phyloP scores from a whole-genome alignment of 768 basidiomycete species.

The Tricholoma saponaceum region DNA sequence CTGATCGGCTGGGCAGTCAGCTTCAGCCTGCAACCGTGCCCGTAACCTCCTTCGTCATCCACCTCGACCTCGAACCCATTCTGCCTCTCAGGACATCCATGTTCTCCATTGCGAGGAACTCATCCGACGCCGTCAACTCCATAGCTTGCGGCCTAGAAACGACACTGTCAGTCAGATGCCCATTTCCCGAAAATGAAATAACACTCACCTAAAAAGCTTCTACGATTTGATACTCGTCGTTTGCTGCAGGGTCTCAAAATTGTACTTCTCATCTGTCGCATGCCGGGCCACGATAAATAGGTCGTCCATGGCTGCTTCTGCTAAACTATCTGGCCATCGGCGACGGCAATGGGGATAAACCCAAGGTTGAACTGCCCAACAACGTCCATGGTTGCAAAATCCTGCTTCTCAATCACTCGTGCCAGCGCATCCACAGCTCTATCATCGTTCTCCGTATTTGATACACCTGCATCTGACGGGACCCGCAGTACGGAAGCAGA shows the following conservation, averaged over 20 bases:
- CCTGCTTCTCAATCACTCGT: constrained; percentile 80
- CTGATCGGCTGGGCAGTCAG: constrained; percentile 86
- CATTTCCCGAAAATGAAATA: neutral
- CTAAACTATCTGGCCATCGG: constrained; percentile 5
- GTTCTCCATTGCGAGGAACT: constrained; percentile 84
- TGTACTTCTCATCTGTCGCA: constrained; percentile 97
- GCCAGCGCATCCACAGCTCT: constrained; percentile 65
- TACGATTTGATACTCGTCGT: constrained; percentile 91
- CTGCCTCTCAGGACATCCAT: constrained; percentile 64
- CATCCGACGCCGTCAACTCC: constrained; percentile 86
- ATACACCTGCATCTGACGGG: neutral
- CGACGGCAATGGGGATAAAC: constrained; percentile 51
- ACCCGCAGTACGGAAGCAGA: neutral
- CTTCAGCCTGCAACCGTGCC: constrained; percentile 44
- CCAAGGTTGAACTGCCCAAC: constrained; percentile 95
- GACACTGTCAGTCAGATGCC: neutral
- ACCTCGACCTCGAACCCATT: constrained; percentile 88
- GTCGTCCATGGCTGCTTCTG: constrained; percentile 56
- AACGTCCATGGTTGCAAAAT: constrained; percentile 81
- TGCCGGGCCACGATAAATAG: constrained; percentile 97
- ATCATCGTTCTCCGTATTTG: constrained; percentile 29
- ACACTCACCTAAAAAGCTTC: constrained; percentile 67
- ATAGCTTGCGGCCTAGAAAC: constrained; percentile 64
- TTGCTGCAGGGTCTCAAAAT: constrained; percentile 90
- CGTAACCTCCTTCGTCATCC: constrained; percentile 38